A percentile compares a stretch with the other conserved stretches of the same genome.
These are phyloP conservation scores for Nakataea oryzae DNA, from an alignment of 2,329 filamentous ascomycete species.

Conservation along the genomic window DNA sequence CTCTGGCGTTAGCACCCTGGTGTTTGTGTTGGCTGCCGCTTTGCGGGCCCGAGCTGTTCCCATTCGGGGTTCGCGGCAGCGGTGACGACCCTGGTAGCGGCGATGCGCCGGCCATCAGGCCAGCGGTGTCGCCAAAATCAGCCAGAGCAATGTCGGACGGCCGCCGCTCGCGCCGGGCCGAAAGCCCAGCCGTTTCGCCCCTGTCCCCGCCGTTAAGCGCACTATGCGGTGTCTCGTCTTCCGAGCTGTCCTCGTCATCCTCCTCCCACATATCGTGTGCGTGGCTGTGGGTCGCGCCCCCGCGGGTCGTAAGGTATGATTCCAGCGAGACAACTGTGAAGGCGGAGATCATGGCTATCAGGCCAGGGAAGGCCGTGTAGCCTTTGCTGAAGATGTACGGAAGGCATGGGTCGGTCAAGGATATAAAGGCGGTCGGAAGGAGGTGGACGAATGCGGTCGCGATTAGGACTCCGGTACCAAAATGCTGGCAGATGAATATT, in stretches of 20 bases:
- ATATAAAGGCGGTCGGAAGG: slow-evolving; percentile 56
- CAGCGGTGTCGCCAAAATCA: slow-evolving; percentile 39
- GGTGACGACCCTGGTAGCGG: slow-evolving; percentile 47
- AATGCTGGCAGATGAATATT: slow-evolving; percentile 61
- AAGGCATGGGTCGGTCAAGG: slow-evolving; percentile 59
- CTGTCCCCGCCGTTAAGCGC: slow-evolving; percentile 14
- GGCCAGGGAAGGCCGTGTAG: slow-evolving; percentile 71
- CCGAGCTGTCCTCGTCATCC: slow-evolving; percentile 22
- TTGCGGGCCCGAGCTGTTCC: not conserved
- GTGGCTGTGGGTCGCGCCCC: slow-evolving; percentile 44
- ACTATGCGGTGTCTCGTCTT: slow-evolving; percentile 4
- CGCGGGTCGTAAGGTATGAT: slow-evolving; percentile 70
- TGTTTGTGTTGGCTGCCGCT: slow-evolving; percentile 9
- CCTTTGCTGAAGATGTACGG: slow-evolving; percentile 68
- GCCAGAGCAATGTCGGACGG: slow-evolving; percentile 39
- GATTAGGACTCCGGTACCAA: slow-evolving; percentile 76
- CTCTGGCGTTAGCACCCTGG: not conserved
- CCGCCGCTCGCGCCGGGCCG: slow-evolving; percentile 27
- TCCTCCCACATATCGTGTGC: slow-evolving; percentile 47
- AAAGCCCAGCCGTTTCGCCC: slow-evolving; percentile 17
- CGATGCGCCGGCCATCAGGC: slow-evolving; percentile 47
- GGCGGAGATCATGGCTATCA: slow-evolving; percentile 75
- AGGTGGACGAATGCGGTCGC: slow-evolving; percentile 78
- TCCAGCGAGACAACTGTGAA: slow-evolving; percentile 76
- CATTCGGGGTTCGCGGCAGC: not conserved